These are phyloP conservation scores for Tetrastigma voinierianum DNA, from an alignment of 164 flowering plant species.

Conservation along the genomic window DNA sequence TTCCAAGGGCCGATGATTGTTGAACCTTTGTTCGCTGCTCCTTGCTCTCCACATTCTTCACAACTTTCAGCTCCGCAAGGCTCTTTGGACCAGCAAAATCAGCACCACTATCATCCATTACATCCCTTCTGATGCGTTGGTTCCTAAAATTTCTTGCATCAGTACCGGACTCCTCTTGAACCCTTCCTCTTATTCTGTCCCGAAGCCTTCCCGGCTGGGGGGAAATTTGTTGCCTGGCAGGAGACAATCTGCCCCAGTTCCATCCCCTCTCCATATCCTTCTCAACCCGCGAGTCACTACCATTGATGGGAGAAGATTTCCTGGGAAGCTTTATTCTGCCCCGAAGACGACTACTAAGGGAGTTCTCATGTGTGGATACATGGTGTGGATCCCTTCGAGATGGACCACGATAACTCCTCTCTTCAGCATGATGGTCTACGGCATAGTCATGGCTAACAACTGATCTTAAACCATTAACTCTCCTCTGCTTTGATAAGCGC, in stretches of 20 bases:
- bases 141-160: conserved; percentile 38
- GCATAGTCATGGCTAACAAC: conserved; percentile 49
- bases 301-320: conserved; percentile 35
- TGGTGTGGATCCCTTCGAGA: conserved; percentile 39
- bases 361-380: conserved; percentile 33
- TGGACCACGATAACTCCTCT: conserved; percentile 29
- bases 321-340: conserved; percentile 66
- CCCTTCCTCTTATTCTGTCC: conserved; percentile 46
- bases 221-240: conserved; percentile 30
- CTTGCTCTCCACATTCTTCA: conserved; percentile 26
- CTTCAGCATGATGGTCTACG: conserved; percentile 32
- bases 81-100: conserved; percentile 63
- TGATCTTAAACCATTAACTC: conserved; percentile 62
- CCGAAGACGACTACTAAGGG: conserved; percentile 58
- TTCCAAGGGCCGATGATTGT: conserved; percentile 24
- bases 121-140: conserved; percentile 26
- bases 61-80: conserved; percentile 54
- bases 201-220: conserved; percentile 43
- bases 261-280: conserved; percentile 50
- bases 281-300: conserved; percentile 26
- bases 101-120: conserved; percentile 17
- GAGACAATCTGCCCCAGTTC: conserved; percentile 42
- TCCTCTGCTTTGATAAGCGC: conserved; percentile 63
- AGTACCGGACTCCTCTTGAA: conserved; percentile 30
- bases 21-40: conserved; percentile 20